These are phyloP conservation scores for Aspergillus funiculosus DNA, from an alignment of 495 filamentous ascomycete species.

Conservation along the genomic window DNA sequence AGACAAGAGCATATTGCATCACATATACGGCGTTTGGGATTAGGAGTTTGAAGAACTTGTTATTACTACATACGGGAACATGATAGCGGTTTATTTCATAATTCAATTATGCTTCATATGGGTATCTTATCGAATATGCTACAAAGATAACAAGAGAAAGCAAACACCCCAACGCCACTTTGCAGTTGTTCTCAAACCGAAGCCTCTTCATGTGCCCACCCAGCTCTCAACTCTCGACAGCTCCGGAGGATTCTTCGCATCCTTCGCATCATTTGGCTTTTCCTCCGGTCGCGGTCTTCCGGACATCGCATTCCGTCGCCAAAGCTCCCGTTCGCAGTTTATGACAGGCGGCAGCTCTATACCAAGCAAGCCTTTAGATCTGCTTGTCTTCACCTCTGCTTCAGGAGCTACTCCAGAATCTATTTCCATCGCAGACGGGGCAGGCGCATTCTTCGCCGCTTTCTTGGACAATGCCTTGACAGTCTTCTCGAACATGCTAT, in stretches of 20 bases:
- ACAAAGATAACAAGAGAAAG: conserved; percentile 21
- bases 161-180: conserved; percentile 24
- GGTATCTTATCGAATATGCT: conserved; percentile 38
- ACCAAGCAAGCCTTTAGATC: conserved; percentile 27
- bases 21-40: conserved; percentile 15
- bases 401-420: conserved; percentile 26
- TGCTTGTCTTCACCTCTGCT: conserved; percentile 23
- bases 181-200: conserved; percentile 2
- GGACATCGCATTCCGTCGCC: conserved; percentile 31
- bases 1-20: conserved; percentile 16
- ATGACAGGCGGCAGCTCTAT: conserved; percentile 44
- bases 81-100: conserved; percentile 3
- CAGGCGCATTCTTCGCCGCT: conserved; percentile 20
- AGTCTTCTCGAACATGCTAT: conserved; percentile 48
- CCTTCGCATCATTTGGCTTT: conserved; percentile 23
- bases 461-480: conserved; percentile 36
- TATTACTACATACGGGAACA: not conserved
- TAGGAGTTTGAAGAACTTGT: conserved; percentile 22
- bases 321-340: conserved; percentile 43
- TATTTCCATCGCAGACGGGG: conserved; percentile 28
- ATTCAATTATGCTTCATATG: conserved; percentile 23
- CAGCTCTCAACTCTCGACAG: conserved; percentile 28
- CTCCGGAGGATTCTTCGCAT: conserved; percentile 18
- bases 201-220: conserved; percentile 23
- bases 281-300: conserved; percentile 27